These are phyloP conservation scores for Barnettozyma pratensis DNA, from an alignment of 805 yeast genomes.

Conservation along the genomic window DNA sequence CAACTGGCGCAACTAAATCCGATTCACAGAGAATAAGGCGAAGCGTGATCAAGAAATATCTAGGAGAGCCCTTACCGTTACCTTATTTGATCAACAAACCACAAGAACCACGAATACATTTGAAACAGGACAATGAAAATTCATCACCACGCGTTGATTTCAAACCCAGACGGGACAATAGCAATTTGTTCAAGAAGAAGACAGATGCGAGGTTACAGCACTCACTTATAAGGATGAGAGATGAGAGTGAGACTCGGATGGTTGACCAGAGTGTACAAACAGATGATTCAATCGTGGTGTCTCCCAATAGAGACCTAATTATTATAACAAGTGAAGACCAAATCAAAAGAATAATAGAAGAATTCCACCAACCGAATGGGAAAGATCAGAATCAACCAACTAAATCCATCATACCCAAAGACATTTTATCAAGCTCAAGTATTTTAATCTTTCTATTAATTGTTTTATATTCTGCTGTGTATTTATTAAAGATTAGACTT, in stretches of 20 bases:
- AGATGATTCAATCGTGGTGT: background rate
- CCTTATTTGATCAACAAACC: conserved; percentile 25
- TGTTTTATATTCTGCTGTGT: background rate
- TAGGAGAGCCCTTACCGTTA: conserved; percentile 37
- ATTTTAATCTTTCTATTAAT: background rate
- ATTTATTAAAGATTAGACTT: background rate
- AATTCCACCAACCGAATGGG: background rate
- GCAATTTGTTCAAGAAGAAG: background rate
- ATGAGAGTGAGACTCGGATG: background rate
- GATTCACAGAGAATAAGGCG: background rate
- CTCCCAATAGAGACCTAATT: background rate
- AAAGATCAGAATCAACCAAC: background rate
- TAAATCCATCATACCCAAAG: background rate
- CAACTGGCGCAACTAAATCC: too few relatives aligned
- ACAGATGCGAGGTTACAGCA: background rate
- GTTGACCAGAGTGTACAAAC: conserved; percentile 6
- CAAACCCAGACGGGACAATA: background rate
- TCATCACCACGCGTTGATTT: background rate
- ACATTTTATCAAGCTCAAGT: background rate
- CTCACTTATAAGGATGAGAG: background rate
- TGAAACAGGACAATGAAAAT: background rate
- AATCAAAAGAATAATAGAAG: background rate
- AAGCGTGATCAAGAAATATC: conserved; percentile 6
- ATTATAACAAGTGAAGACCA: background rate
- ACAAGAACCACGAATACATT: background rate